Percentiles rank a stretch among this genome's conserved stretches.
Conservation (phyloP, 306 rosid species). For the Potentilla sterilis region DNA sequence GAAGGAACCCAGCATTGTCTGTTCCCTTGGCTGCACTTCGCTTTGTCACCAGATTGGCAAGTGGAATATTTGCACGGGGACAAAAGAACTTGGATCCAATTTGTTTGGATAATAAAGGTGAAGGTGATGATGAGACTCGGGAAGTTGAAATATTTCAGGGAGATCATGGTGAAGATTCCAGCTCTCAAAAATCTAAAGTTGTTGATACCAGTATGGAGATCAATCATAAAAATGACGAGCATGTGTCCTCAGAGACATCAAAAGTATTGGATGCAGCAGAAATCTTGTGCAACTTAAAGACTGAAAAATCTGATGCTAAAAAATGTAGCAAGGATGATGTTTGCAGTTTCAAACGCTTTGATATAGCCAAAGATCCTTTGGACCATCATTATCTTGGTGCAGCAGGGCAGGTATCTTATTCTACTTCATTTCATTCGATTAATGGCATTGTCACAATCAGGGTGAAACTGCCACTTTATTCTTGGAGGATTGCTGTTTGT, state of each 20-base stretch:
- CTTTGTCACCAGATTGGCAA: slow-evolving; percentile 78
- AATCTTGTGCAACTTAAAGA: slow-evolving; percentile 39
- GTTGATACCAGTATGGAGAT: slow-evolving; percentile 34
- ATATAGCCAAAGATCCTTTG: slow-evolving; percentile 72
- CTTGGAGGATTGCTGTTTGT: not conserved
- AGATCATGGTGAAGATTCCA: slow-evolving; percentile 43
- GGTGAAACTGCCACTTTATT: not conserved
- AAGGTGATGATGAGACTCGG: slow-evolving; percentile 41
- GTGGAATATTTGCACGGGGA: slow-evolving; percentile 88
- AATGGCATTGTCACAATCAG: not conserved
- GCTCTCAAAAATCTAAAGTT: slow-evolving; percentile 43
- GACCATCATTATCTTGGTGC: slow-evolving; percentile 87
- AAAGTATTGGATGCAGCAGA: slow-evolving; percentile 47
- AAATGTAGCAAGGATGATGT: slow-evolving; percentile 42
- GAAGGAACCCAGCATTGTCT: slow-evolving; percentile 70
- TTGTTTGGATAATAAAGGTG: slow-evolving; percentile 44
- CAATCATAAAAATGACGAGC: slow-evolving; percentile 37
- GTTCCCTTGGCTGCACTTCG: slow-evolving; percentile 89
- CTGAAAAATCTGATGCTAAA: slow-evolving; percentile 38
- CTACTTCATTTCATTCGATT: not conserved
- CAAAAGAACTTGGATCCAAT: slow-evolving; percentile 51
- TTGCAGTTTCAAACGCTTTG: slow-evolving; percentile 78
- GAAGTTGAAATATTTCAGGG: slow-evolving; percentile 33
- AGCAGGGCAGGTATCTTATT: slow-evolving; percentile 63
- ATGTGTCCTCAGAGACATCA: slow-evolving; percentile 34